These are phyloP conservation scores for Serendipita sp. DNA, from an alignment of 768 basidiomycete genomes.

Conservation along the genomic window DNA sequence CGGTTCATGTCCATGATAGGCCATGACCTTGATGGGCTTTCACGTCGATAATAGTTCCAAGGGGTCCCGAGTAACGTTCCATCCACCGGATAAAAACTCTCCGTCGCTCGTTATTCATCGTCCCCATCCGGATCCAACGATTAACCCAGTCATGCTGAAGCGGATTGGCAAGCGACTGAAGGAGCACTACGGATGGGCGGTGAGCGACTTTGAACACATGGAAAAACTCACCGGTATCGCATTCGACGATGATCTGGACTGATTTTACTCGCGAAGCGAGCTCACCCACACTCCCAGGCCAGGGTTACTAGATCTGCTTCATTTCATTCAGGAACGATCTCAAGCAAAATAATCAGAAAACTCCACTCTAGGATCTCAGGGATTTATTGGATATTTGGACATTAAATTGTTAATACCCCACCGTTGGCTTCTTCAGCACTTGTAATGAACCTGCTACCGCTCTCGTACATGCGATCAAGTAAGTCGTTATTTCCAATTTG, in stretches of 20 bases:
- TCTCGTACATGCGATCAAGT: too few species aligned
- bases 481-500: too few species aligned
- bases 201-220: slow-evolving; percentile 23
- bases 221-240: neutral
- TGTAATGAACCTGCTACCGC: too few species aligned
- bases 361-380: too few species aligned
- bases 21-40: slow-evolving; percentile 71
- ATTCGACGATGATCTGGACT: neutral
- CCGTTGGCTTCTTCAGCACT: too few species aligned
- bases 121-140: slow-evolving; percentile 54
- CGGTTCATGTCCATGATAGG: slow-evolving; percentile 22
- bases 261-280: neutral
- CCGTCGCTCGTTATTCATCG: slow-evolving; percentile 20
- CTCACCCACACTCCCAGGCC: too few species aligned
- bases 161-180: slow-evolving; percentile 43
- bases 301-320: too few species aligned
- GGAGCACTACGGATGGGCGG: slow-evolving; percentile 50
- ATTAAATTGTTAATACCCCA: too few species aligned
- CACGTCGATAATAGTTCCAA: slow-evolving; percentile 55
- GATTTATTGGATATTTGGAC: too few species aligned
- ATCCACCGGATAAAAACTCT: slow-evolving; percentile 38
- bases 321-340: too few species aligned
- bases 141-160: slow-evolving; percentile 34
- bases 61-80: slow-evolving; percentile 69
- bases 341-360: too few species aligned